These are phyloP conservation scores for Epithele typhae DNA, from an alignment of 768 basidiomycete genomes.

Conservation along the genomic window DNA sequence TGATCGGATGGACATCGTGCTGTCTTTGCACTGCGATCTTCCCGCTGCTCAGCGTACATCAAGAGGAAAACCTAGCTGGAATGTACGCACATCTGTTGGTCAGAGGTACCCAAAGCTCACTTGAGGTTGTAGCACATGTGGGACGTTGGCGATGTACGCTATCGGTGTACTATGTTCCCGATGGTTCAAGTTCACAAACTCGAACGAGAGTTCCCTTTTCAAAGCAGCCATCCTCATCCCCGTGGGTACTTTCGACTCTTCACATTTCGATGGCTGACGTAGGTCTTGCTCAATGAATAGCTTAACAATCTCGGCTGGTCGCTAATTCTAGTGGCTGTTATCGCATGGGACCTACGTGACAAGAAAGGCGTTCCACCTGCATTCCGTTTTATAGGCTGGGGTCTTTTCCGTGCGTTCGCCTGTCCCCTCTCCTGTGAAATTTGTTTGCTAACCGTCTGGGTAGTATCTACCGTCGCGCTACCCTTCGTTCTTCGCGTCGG, in stretches of 20 bases:
- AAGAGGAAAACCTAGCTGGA: conserved; percentile 51
- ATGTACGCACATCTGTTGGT: conserved; percentile 44
- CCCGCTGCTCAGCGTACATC: conserved; percentile 69
- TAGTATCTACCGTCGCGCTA: conserved; percentile 47
- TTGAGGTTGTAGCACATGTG: conserved; percentile 21
- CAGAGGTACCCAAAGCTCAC: too few species aligned
- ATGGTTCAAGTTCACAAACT: not conserved
- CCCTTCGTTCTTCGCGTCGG: conserved; percentile 39
- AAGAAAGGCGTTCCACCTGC: conserved; percentile 60
- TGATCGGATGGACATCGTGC: conserved; percentile 40
- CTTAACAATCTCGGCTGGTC: conserved; percentile 18
- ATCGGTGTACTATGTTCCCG: conserved; percentile 24
- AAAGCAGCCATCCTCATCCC: conserved; percentile 4
- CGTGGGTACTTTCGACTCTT: conserved; percentile 3
- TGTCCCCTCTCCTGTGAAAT: not conserved
- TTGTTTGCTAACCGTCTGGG: too few species aligned
- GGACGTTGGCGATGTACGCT: conserved; percentile 42
- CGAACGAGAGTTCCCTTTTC: conserved; percentile 1
- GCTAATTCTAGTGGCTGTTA: conserved; percentile 56
- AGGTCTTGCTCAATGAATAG: not conserved
- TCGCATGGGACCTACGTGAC: conserved; percentile 50
- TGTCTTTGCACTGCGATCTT: conserved; percentile 62
- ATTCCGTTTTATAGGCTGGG: conserved; percentile 66
- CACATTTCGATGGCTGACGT: too few species aligned
- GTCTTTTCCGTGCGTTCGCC: conserved; percentile 49